Base-by-base conservation (phyloP, 257 asterid species). In the Forsythia viridissima region DNA sequence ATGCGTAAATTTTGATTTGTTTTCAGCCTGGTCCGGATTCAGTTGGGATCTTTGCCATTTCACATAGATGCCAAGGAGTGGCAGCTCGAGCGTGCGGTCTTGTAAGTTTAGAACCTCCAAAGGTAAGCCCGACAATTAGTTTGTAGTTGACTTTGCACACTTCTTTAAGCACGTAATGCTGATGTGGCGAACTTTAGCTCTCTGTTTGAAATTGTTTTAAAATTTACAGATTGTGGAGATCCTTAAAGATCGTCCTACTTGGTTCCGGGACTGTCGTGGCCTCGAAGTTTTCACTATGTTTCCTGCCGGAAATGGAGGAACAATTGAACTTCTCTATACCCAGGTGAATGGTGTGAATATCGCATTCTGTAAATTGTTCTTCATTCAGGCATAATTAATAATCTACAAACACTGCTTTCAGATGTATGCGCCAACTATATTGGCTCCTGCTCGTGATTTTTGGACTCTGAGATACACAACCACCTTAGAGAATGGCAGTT, bases 1-100 rank as follows among this genome's bases (percentile, higher is more conserved):
- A 74, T 68, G 6, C 5, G 18, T 34, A 18, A 38, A 16, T 48
- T 65, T 74, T 81, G n/a, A 63, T 70, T 77, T 71, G 79, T 13
- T 76, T 81, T 74, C 88, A 96, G 99, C 99, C 99, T 96, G 99
- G 99, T 96, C 99, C 98, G 98, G 98, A 97, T 86, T 96, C 95
- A 85, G 98, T 96, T 88, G 99, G 99, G 93, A 94, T 96, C 85
- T 96, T 94, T 85, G 95, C 98, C 86, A 93, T 96, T 88, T 91
- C 99, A 70, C 97, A 88, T 67, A 91, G 93, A 88, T 86, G 94
- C 83, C 86, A 87, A 81, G 98, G 97, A 83, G 99, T 94, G 91
- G 99, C 99, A 73, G 99, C 99, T 80, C 92, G 99, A 90, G 98
- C 99, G 43, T 96, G 98, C 40, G 97, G 99, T 88, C 98, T 96